phyloP scores from a whole-genome alignment of 495 filamentous ascomycete genomes.

The Penicillium fimorum region DNA sequence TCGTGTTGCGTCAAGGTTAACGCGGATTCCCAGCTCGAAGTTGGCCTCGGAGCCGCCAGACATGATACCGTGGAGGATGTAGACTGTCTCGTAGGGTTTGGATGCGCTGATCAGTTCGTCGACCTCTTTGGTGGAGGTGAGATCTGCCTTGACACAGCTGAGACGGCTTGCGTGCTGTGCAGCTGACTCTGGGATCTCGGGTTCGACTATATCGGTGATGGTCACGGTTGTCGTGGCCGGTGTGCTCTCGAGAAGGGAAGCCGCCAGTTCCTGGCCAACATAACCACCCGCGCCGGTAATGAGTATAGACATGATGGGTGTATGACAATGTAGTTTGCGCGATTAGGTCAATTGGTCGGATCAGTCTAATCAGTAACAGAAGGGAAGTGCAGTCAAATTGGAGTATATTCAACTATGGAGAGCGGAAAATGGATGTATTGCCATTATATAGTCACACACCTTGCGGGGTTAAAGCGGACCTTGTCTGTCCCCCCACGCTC shows the following conservation, averaged over 20 bases:
- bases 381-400: not conserved
- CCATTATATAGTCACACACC: constrained; percentile 17
- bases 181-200: constrained; percentile 51
- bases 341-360: not conserved
- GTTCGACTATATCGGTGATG: constrained; percentile 63
- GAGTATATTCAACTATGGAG: not conserved
- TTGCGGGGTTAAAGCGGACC: constrained; percentile 16
- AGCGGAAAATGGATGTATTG: not conserved
- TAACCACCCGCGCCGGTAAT: constrained; percentile 73
- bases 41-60: constrained; percentile 72
- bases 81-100: constrained; percentile 59
- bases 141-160: constrained; percentile 59
- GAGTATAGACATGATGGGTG: constrained; percentile 57
- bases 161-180: constrained; percentile 42
- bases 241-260: constrained; percentile 55
- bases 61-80: constrained; percentile 86
- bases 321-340: not conserved
- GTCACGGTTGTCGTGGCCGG: constrained; percentile 52
- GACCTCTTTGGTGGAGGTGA: constrained; percentile 57
- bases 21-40: constrained; percentile 67
- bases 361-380: not conserved
- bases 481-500: constrained; percentile 19
- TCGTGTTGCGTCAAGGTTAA: constrained; percentile 73
- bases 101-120: constrained; percentile 47
- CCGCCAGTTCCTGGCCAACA: constrained; percentile 65